A percentile compares a stretch with the other conserved stretches of the same genome.
phyloP scores from a whole-genome alignment of 2,329 filamentous ascomycete genomes.

The Pestalotiopsis fici region DNA sequence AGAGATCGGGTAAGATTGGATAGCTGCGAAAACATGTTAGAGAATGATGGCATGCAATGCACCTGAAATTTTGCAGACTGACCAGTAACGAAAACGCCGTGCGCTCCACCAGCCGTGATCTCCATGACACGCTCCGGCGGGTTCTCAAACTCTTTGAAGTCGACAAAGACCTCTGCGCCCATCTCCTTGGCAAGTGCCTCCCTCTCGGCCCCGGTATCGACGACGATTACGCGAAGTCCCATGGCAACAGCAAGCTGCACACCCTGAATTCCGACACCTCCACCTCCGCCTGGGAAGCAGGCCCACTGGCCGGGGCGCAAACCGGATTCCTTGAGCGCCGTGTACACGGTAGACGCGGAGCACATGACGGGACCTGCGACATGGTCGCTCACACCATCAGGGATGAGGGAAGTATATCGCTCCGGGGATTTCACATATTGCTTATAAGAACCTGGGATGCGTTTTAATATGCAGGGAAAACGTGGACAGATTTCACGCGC shows the following conservation, averaged over 20 bases:
- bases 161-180: slow-evolving; percentile 58
- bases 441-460: slow-evolving; percentile 51
- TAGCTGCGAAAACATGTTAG: slow-evolving; percentile 4
- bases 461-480: background rate
- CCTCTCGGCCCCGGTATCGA: slow-evolving; percentile 52
- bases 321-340: slow-evolving; percentile 51
- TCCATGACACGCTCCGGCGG: slow-evolving; percentile 10
- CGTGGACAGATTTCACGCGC: too few species aligned
- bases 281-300: slow-evolving; percentile 55
- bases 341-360: slow-evolving; percentile 57
- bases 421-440: slow-evolving; percentile 60
- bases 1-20: slow-evolving; percentile 15
- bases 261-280: slow-evolving; percentile 58
- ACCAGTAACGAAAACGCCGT: slow-evolving; percentile 16
- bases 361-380: slow-evolving; percentile 63
- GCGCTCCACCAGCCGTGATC: slow-evolving; percentile 15
- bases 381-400: slow-evolving; percentile 49
- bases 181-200: slow-evolving; percentile 44
- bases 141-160: slow-evolving; percentile 44
- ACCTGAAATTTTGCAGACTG: background rate
- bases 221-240: slow-evolving; percentile 56
- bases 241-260: slow-evolving; percentile 55
- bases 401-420: slow-evolving; percentile 50
- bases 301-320: slow-evolving; percentile 54
- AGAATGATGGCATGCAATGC: too few species aligned